Evolutionary conservation across 2,329 filamentous ascomycete genomes (phyloP).

Genomic region (Penicillium sp.): DNA sequence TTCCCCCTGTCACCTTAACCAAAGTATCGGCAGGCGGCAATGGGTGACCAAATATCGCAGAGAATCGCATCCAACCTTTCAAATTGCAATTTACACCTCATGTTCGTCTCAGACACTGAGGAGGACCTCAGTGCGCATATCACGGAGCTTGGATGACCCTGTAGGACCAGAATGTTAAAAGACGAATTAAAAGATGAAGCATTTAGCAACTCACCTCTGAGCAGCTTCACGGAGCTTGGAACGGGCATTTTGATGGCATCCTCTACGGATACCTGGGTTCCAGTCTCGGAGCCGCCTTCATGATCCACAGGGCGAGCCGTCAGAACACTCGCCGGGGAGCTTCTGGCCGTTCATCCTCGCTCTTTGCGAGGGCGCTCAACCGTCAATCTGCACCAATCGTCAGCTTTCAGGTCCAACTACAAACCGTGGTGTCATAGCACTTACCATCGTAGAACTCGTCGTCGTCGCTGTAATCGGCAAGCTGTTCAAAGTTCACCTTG

Average conservation of each 20-base stretch:
- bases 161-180: neutral
- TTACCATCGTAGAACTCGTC: slow-evolving; percentile 83
- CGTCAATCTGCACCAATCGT: slow-evolving; percentile 64
- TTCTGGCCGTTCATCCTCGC: slow-evolving; percentile 76
- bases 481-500: slow-evolving; percentile 99
- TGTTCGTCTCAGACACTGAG: slow-evolving; percentile 25
- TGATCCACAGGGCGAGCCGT: slow-evolving; percentile 48
- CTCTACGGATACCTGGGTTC: slow-evolving; percentile 31
- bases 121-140: slow-evolving; percentile 28
- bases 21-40: slow-evolving; percentile 11
- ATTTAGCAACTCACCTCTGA: slow-evolving; percentile 31
- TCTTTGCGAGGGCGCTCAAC: slow-evolving; percentile 75
- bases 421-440: slow-evolving; percentile 8
- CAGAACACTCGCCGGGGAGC: slow-evolving; percentile 50
- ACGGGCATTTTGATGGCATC: slow-evolving; percentile 27
- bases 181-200: neutral
- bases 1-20: slow-evolving; percentile 6
- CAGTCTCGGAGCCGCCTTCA: slow-evolving; percentile 32
- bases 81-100: slow-evolving; percentile 28
- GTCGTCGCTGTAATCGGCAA: slow-evolving; percentile 84
- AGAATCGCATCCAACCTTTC: slow-evolving; percentile 27
- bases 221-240: slow-evolving; percentile 36
- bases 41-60: slow-evolving; percentile 17
- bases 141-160: slow-evolving; percentile 45
- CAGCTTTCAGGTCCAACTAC: neutral